Evolutionary conservation across 495 filamentous ascomycete species (phyloP).

Genomic region (Choiromyces venosus): DNA sequence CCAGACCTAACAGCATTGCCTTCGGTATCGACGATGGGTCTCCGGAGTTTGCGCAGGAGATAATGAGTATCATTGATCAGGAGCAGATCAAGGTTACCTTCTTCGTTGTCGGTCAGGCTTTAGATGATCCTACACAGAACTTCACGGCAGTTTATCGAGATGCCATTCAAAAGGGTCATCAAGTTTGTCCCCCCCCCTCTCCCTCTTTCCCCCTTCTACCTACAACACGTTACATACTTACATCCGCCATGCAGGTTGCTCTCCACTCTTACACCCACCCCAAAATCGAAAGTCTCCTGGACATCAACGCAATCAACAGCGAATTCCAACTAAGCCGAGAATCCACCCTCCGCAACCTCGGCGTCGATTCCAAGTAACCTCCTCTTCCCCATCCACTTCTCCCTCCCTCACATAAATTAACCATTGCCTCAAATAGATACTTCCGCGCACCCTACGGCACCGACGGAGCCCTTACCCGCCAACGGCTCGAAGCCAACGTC

Average conservation of each 20-base stretch:
- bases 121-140: constrained; percentile 55
- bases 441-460: constrained; percentile 75
- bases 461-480: constrained; percentile 65
- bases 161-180: constrained; percentile 60
- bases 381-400: no score
- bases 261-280: constrained; percentile 71
- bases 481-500: constrained; percentile 56
- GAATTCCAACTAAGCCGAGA: constrained; percentile 55
- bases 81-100: constrained; percentile 66
- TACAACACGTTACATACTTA: background rate
- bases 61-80: constrained; percentile 60
- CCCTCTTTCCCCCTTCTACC: background rate
- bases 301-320: constrained; percentile 57
- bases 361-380: constrained; percentile 15
- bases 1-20: constrained; percentile 66
- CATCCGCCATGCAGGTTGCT: constrained; percentile 51
- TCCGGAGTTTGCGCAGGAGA: constrained; percentile 55
- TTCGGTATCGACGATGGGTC: constrained; percentile 77
- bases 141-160: constrained; percentile 57
- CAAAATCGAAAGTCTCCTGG: constrained; percentile 60
- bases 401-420: constrained; percentile 4
- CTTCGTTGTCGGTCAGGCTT: constrained; percentile 65
- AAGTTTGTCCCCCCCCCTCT: constrained; percentile 41
- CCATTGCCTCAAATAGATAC: constrained; percentile 49
- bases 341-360: constrained; percentile 12